Percentiles rank a stretch among this genome's conserved stretches.
Conservation (phyloP, 73 alveolate species). For the Paramecium pentaurelia region DNA sequence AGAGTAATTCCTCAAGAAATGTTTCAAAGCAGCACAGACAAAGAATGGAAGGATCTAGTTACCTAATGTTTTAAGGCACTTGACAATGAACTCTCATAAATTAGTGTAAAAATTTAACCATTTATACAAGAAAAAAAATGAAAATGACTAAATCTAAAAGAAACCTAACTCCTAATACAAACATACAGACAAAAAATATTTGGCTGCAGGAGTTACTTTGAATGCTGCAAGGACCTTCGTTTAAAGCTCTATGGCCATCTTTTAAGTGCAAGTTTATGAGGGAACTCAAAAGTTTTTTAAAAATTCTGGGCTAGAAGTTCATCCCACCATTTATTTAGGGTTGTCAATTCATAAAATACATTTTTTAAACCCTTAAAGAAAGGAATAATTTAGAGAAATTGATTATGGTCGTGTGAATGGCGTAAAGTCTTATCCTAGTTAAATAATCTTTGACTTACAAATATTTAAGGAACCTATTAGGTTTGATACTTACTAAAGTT, state of each 20-base stretch:
- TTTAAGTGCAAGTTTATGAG: not conserved
- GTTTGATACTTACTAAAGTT: slow-evolving; percentile 17
- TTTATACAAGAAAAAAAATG: not conserved
- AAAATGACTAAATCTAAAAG: not conserved
- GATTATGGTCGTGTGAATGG: not conserved
- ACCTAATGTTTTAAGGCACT: not conserved
- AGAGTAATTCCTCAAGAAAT: not conserved
- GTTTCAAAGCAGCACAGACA: slow-evolving; percentile 1
- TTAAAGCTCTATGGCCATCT: not conserved
- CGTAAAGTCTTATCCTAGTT: slow-evolving; percentile 15
- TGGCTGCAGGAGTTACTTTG: slow-evolving; percentile 11
- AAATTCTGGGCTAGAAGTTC: not conserved
- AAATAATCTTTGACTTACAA: not conserved
- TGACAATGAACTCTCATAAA: not conserved
- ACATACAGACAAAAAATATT: not conserved
- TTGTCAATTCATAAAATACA: not conserved
- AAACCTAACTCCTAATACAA: not conserved
- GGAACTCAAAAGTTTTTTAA: not conserved
- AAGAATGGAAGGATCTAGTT: not conserved
- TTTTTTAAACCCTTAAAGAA: slow-evolving; percentile 3
- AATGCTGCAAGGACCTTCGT: not conserved
- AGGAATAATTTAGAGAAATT: not conserved
- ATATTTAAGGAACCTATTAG: slow-evolving; percentile 16
- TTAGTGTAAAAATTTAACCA: not conserved
- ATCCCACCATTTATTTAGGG: slow-evolving; percentile 26